Conservation (phyloP, 257 asterid species). For the Verbascum thapsus region DNA sequence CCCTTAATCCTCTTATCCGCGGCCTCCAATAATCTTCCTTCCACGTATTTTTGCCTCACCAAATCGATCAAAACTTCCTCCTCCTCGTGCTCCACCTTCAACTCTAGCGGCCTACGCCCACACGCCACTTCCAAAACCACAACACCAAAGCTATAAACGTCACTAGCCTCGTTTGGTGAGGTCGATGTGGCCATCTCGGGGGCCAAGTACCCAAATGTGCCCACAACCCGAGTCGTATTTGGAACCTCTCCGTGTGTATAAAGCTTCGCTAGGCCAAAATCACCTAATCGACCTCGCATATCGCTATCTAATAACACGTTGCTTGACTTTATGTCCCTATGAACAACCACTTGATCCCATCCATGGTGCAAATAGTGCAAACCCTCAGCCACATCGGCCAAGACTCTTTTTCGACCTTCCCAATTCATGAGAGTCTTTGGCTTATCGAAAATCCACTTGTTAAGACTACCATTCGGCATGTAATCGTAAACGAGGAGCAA, state of each 20-base stretch:
- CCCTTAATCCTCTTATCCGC: constrained; percentile 67
- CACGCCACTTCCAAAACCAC: constrained; percentile 81
- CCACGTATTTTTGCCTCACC: constrained; percentile 65
- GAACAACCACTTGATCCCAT: constrained; percentile 84
- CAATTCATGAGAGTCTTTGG: constrained; percentile 60
- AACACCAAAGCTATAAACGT: constrained; percentile 79
- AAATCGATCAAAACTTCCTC: constrained; percentile 76
- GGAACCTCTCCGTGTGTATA: constrained; percentile 78
- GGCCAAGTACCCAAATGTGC: constrained; percentile 80
- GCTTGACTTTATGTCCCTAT: constrained; percentile 87
- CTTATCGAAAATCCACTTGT: constrained; percentile 69
- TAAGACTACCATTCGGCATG: constrained; percentile 85
- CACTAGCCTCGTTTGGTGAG: constrained; percentile 68
- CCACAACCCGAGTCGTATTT: constrained; percentile 79
- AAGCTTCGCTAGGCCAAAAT: constrained; percentile 77
- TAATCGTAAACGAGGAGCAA: constrained; percentile 71
- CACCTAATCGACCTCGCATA: constrained; percentile 80
- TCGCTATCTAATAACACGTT: constrained; percentile 69
- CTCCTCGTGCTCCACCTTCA: constrained; percentile 50
- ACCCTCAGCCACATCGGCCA: constrained; percentile 78
- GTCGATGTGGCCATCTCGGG: constrained; percentile 84
- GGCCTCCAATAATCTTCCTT: constrained; percentile 53
- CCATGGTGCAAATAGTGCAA: constrained; percentile 75
- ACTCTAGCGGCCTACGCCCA: constrained; percentile 68
- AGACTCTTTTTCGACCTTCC: constrained; percentile 60